These are phyloP conservation scores for Entomortierella lignicola DNA, from an alignment of 192 early-diverging fungal genomes.

Conservation along the genomic window DNA sequence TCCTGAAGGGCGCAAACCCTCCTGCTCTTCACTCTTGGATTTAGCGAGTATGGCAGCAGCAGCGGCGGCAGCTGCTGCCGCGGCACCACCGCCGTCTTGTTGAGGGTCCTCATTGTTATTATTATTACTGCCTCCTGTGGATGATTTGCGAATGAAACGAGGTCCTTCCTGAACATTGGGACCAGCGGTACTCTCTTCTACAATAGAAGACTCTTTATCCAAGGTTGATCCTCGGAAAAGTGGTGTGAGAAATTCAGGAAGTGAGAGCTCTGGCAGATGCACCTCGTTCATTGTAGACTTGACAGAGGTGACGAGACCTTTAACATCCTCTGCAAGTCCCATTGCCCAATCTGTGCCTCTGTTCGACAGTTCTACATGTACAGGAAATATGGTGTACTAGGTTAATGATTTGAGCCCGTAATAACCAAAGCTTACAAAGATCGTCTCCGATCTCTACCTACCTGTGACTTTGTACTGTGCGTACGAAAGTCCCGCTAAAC, in stretches of 20 bases:
- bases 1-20: conserved; percentile 57
- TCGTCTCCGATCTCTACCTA: conserved; percentile 34
- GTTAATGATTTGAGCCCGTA: neutral
- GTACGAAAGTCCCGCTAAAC: conserved; percentile 68
- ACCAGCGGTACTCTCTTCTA: conserved; percentile 4
- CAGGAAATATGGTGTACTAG: neutral
- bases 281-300: conserved; percentile 51
- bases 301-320: conserved; percentile 29
- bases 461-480: conserved; percentile 73
- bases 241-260: conserved; percentile 44
- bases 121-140: conserved; percentile 21
- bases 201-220: conserved; percentile 44
- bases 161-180: conserved; percentile 33
- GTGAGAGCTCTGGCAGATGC: conserved; percentile 48
- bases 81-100: conserved; percentile 25
- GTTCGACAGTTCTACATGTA: conserved; percentile 42
- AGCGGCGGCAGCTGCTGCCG: conserved; percentile 58
- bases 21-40: conserved; percentile 53
- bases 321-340: conserved; percentile 45
- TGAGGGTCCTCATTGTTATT: conserved; percentile 38
- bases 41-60: conserved; percentile 52
- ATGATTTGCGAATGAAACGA: conserved; percentile 45
- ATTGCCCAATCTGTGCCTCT: conserved; percentile 52
- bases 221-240: conserved; percentile 56
- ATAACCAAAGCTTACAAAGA: neutral